Evolutionary conservation across 2,329 filamentous ascomycete genomes (phyloP).

Genomic region (Trichoderma aggressivum): DNA sequence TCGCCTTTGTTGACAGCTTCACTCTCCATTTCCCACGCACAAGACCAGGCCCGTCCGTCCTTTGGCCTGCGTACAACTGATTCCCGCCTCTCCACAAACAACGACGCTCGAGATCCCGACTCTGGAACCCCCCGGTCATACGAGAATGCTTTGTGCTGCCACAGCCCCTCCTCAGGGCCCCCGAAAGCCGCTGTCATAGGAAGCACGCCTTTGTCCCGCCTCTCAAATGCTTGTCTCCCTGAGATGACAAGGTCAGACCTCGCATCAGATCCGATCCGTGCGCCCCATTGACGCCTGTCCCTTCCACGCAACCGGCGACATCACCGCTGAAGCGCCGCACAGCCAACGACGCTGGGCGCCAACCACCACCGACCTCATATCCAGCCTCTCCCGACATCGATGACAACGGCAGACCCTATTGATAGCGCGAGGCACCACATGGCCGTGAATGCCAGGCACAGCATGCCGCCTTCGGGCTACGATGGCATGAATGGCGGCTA

Average conservation of each 20-base stretch:
- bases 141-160: constrained; percentile 17
- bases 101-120: not conserved
- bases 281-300: not conserved
- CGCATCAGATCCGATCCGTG: not conserved
- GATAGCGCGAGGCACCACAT: constrained; percentile 30
- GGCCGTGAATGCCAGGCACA: constrained; percentile 32
- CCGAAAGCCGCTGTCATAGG: constrained; percentile 8
- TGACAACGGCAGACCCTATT: constrained; percentile 20
- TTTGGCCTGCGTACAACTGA: not conserved
- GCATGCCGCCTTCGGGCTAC: constrained; percentile 29
- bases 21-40: not conserved
- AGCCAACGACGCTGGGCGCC: not conserved
- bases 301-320: not conserved
- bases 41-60: not conserved
- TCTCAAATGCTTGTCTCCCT: constrained; percentile 6
- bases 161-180: constrained; percentile 17
- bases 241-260: constrained; percentile 13
- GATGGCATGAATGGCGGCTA: constrained; percentile 29
- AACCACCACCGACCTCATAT: not conserved
- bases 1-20: not conserved
- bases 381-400: not conserved
- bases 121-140: not conserved
- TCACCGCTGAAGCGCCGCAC: not conserved
- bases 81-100: not conserved
- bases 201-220: not conserved